phyloP scores from a whole-genome alignment of 257 asterid genomes.

The Prunella vulgaris region DNA sequence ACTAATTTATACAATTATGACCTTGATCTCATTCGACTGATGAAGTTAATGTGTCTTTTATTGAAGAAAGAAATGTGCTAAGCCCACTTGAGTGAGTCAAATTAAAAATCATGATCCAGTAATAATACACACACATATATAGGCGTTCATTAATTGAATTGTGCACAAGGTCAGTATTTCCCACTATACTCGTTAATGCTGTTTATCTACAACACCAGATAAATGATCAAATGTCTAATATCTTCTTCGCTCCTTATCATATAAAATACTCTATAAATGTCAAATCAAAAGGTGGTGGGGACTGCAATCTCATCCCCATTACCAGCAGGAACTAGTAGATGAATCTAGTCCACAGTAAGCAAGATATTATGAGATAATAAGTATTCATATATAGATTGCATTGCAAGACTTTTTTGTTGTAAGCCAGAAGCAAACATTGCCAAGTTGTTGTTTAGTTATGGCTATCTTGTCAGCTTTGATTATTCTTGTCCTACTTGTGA shows the following conservation, averaged over 20 bases:
- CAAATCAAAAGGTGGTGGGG: slow-evolving; percentile 14
- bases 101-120: not conserved
- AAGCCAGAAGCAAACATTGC: not conserved
- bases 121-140: not conserved
- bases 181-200: slow-evolving; percentile 23
- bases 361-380: not conserved
- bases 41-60: not conserved
- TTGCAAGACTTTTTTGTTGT: no score
- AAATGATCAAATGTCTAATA: not conserved
- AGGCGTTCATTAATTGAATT: not conserved
- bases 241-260: not conserved
- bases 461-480: not conserved
- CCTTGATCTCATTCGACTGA: not conserved
- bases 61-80: not conserved
- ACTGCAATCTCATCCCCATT: not conserved
- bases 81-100: not conserved
- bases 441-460: not conserved
- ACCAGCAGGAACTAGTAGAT: not conserved
- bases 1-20: no score
- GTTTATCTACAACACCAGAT: slow-evolving; percentile 9
- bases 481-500: slow-evolving; percentile 1
- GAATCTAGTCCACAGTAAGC: not conserved
- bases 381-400: not conserved
- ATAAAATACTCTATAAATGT: no score
- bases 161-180: not conserved